Evolutionary conservation across 208 protist species (phyloP).

Genomic region (Vickermania ingenoplastis): DNA sequence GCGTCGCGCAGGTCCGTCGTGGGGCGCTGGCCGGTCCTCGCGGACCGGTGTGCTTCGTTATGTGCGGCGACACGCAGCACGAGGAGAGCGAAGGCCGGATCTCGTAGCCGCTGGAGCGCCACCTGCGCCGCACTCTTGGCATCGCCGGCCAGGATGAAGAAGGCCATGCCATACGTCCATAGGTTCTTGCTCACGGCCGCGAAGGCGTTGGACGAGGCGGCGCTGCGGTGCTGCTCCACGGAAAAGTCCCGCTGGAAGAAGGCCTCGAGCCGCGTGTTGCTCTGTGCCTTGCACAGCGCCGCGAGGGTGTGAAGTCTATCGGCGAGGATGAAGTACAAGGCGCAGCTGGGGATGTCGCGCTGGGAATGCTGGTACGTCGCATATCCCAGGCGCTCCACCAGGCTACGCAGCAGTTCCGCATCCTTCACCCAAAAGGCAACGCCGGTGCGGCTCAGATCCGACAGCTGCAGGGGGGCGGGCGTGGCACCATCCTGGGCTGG

Average conservation of each 20-base stretch:
- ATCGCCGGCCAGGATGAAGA: slow-evolving; percentile 89
- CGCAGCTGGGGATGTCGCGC: slow-evolving; percentile 58
- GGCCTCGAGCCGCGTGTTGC: slow-evolving; percentile 59
- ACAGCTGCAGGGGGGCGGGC: slow-evolving; percentile 8
- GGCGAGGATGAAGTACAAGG: slow-evolving; percentile 86
- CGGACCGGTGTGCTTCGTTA: neutral
- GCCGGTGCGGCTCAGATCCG: slow-evolving; percentile 43
- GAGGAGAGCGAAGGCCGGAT: slow-evolving; percentile 63
- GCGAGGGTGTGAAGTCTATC: slow-evolving; percentile 76
- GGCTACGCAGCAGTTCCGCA: slow-evolving; percentile 31
- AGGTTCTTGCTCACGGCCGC: slow-evolving; percentile 83
- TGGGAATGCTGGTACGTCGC: slow-evolving; percentile 55
- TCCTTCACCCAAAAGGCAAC: slow-evolving; percentile 66
- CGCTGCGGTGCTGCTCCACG: slow-evolving; percentile 33
- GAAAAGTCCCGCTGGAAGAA: slow-evolving; percentile 90
- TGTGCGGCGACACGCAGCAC: slow-evolving; percentile 48
- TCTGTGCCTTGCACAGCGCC: slow-evolving; percentile 83
- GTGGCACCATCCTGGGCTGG: neutral
- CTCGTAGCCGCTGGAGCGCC: slow-evolving; percentile 65
- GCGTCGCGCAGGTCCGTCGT: neutral
- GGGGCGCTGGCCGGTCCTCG: neutral
- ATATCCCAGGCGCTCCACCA: slow-evolving; percentile 72
- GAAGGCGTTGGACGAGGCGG: slow-evolving; percentile 88
- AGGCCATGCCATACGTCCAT: slow-evolving; percentile 81
- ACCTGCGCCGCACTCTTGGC: slow-evolving; percentile 77